A percentile compares a stretch with the other conserved stretches of the same genome.
phyloP scores from a whole-genome alignment of 2,329 filamentous ascomycete species.

The Monosporascus sp. region DNA sequence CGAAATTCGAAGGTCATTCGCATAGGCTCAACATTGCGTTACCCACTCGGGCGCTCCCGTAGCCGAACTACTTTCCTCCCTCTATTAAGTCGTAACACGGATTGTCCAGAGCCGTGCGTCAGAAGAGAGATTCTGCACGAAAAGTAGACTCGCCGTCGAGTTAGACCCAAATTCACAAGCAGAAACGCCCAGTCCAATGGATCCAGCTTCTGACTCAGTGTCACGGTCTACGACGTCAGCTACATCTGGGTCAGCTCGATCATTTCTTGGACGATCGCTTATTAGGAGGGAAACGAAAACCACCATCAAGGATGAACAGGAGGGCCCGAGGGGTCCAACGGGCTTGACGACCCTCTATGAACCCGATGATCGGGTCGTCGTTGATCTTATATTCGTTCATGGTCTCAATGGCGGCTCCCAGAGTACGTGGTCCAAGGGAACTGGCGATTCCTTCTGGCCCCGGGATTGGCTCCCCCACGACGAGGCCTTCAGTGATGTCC shows the following conservation, averaged over 20 bases:
- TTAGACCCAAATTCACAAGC: too few relatives aligned
- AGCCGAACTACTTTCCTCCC: too few relatives aligned
- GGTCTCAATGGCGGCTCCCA: constrained; percentile 31
- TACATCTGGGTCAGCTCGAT: not conserved
- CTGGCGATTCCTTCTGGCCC: constrained; percentile 27
- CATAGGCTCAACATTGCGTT: too few relatives aligned
- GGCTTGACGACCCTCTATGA: constrained; percentile 18
- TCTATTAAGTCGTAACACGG: too few relatives aligned
- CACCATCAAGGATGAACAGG: not conserved
- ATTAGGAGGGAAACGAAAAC: not conserved
- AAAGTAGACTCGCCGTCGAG: too few relatives aligned
- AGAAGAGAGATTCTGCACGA: too few relatives aligned
- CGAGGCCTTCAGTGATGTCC: constrained; percentile 23
- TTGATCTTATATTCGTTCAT: constrained; percentile 34
- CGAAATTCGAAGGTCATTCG: too few relatives aligned
- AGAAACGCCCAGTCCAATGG: too few relatives aligned
- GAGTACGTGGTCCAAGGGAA: constrained; percentile 29
- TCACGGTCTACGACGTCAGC: not conserved
- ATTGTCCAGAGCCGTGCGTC: too few relatives aligned
- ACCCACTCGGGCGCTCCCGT: too few relatives aligned
- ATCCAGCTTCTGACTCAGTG: too few relatives aligned
- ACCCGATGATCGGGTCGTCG: constrained; percentile 7
- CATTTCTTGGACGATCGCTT: constrained; percentile 3
- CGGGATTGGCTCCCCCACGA: constrained; percentile 28
- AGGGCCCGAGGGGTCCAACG: constrained; percentile 15